A percentile compares a stretch with the other conserved stretches of the same genome.
These are phyloP conservation scores for Colletotrichum neosansevieriae DNA, from an alignment of 2,329 filamentous ascomycete species.

Conservation along the genomic window DNA sequence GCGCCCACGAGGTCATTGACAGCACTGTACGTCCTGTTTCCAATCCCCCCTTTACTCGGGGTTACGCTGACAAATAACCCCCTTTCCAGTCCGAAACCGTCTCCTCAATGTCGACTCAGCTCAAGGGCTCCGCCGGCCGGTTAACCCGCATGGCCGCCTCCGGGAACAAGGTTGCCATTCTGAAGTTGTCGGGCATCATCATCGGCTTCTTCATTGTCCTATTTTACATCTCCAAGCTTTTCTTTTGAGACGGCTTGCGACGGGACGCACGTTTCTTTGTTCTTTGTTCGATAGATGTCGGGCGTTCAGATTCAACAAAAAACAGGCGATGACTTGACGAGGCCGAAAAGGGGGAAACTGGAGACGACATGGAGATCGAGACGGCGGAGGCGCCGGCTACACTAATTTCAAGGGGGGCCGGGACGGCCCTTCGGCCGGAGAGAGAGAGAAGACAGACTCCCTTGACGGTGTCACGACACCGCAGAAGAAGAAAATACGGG, in stretches of 20 bases:
- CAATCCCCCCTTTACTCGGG: slow-evolving; percentile 5
- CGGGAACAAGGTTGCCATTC: slow-evolving; percentile 89
- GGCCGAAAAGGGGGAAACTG: not conserved
- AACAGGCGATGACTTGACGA: not conserved
- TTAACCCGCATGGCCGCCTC: slow-evolving; percentile 90
- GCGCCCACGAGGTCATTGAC: slow-evolving; percentile 89
- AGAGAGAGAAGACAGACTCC: not conserved
- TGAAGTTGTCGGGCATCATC: slow-evolving; percentile 89
- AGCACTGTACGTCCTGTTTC: slow-evolving; percentile 72
- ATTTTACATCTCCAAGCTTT: slow-evolving; percentile 77
- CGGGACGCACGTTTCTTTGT: not conserved
- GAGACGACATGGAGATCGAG: too few species aligned
- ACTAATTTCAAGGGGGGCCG: not conserved
- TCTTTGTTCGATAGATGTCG: not conserved
- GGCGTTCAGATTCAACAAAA: not conserved
- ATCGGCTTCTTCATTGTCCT: slow-evolving; percentile 78
- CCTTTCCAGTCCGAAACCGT: slow-evolving; percentile 82
- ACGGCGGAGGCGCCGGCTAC: not conserved
- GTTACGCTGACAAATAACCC: not conserved
- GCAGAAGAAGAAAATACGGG: slow-evolving; percentile 10
- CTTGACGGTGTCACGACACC: not conserved
- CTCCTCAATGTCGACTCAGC: slow-evolving; percentile 82
- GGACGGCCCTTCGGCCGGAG: not conserved
- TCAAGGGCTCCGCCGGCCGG: slow-evolving; percentile 86
- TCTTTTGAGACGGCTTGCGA: slow-evolving; percentile 60